A percentile compares a stretch with the other conserved stretches of the same genome.
Conservation (phyloP, 163 green algal genomes). For the Prototheca stagnorum region DNA sequence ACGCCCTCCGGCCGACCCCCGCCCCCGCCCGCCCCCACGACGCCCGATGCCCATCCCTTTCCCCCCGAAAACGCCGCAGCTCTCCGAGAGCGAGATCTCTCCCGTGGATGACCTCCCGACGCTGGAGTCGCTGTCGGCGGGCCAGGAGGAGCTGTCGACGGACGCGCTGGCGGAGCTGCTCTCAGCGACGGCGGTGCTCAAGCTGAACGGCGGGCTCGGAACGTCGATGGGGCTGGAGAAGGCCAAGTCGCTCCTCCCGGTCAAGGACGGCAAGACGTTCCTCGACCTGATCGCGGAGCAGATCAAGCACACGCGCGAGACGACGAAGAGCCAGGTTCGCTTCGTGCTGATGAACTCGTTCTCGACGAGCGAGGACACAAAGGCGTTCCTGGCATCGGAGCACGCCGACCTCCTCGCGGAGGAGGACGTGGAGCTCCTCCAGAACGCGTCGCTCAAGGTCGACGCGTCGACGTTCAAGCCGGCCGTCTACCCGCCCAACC, state of each 20-base stretch:
- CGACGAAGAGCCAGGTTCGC: conserved; percentile 41
- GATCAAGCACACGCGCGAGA: conserved; percentile 63
- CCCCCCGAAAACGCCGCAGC: conserved; percentile 20
- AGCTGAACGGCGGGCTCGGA: conserved; percentile 88
- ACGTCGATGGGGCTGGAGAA: conserved; percentile 89
- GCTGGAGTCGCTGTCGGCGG: conserved; percentile 35
- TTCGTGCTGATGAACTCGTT: conserved; percentile 96
- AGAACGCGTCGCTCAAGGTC: conserved; percentile 44
- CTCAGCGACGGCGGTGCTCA: conserved; percentile 70
- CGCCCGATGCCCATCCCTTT: not conserved
- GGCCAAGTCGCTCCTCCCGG: conserved; percentile 72
- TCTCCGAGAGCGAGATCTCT: conserved; percentile 58
- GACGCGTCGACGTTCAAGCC: conserved; percentile 52
- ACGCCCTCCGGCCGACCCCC: too few relatives aligned
- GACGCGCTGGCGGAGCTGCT: conserved; percentile 42
- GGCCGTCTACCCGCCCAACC: conserved; percentile 33
- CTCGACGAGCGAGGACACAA: conserved; percentile 69
- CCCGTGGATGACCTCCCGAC: conserved; percentile 42
- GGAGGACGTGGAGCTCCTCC: conserved; percentile 29
- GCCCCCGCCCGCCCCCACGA: not conserved
- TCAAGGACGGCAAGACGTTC: conserved; percentile 70
- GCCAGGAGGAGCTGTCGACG: conserved; percentile 3
- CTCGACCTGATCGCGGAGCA: conserved; percentile 91
- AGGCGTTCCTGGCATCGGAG: conserved; percentile 37
- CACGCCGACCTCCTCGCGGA: conserved; percentile 56